Conservation (phyloP, 176 grass and related monocot genomes). For the Otatea glauca region DNA sequence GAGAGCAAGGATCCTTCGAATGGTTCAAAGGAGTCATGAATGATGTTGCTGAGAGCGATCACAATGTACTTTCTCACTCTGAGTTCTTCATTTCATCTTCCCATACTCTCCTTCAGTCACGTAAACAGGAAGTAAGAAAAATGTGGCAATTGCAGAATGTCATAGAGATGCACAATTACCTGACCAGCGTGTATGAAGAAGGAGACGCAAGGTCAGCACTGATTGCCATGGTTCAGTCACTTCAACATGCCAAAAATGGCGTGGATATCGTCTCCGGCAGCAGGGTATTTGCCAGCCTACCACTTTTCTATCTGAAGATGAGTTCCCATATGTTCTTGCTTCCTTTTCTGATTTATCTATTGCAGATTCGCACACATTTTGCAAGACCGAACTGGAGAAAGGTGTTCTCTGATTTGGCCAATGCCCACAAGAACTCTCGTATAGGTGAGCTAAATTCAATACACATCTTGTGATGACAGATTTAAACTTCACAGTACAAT, state of each 20-base stretch:
- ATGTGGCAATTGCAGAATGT: conserved; percentile 70
- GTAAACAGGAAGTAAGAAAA: conserved; percentile 40
- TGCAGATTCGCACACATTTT: conserved; percentile 95
- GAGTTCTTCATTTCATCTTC: conserved; percentile 28
- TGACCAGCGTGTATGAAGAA: conserved; percentile 99
- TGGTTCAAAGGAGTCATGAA: conserved; percentile 99
- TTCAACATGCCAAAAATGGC: conserved; percentile 94
- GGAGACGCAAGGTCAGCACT: conserved; percentile 90
- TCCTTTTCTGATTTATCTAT: conserved; percentile 17
- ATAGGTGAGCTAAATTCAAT: conserved; percentile 63
- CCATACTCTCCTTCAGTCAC: background rate
- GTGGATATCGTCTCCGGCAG: conserved; percentile 95
- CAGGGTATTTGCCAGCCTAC: conserved; percentile 50
- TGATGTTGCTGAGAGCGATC: conserved; percentile 89
- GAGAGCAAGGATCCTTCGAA: conserved; percentile 97
- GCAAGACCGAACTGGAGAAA: conserved; percentile 99
- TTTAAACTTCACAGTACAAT: conserved; percentile 1
- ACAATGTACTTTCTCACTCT: conserved; percentile 57
- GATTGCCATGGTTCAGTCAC: conserved; percentile 94
- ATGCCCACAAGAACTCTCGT: conserved; percentile 73
- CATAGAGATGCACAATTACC: conserved; percentile 99
- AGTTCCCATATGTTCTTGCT: background rate
- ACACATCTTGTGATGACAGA: background rate
- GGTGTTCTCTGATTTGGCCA: conserved; percentile 87
- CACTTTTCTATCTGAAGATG: background rate